Conservation (phyloP, 306 rosid genomes). For the Boehmeria nivea region DNA sequence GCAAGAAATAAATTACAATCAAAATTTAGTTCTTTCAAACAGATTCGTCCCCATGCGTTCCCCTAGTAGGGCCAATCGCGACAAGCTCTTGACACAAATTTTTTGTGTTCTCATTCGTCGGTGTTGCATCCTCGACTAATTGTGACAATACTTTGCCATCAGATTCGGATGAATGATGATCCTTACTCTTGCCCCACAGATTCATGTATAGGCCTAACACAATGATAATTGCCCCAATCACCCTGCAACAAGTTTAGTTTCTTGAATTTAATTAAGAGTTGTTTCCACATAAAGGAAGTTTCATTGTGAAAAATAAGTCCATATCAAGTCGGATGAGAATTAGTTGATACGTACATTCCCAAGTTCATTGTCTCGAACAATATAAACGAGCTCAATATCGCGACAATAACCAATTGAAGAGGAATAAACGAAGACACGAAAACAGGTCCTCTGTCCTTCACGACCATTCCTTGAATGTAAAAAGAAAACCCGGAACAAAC, state of each 20-base stretch:
- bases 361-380: conserved; percentile 31
- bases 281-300: too few species aligned
- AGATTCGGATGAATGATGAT: too few species aligned
- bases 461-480: conserved; percentile 34
- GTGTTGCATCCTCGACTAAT: too few species aligned
- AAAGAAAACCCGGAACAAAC: conserved; percentile 34
- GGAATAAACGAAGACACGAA: conserved; percentile 43
- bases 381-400: conserved; percentile 32
- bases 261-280: neutral
- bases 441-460: conserved; percentile 52
- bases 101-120: too few species aligned
- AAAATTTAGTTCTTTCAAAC: too few species aligned
- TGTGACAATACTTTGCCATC: too few species aligned
- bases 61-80: too few species aligned
- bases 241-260: neutral
- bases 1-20: too few species aligned
- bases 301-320: too few species aligned
- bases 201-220: neutral
- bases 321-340: too few species aligned
- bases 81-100: too few species aligned
- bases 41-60: too few species aligned
- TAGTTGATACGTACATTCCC: conserved; percentile 33
- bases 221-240: neutral
- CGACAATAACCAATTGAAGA: conserved; percentile 36
- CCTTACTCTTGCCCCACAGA: conserved; percentile 7